phyloP scores from a whole-genome alignment of 2,329 filamentous ascomycete genomes.

The Hymenotorrendiella dingleyae region DNA sequence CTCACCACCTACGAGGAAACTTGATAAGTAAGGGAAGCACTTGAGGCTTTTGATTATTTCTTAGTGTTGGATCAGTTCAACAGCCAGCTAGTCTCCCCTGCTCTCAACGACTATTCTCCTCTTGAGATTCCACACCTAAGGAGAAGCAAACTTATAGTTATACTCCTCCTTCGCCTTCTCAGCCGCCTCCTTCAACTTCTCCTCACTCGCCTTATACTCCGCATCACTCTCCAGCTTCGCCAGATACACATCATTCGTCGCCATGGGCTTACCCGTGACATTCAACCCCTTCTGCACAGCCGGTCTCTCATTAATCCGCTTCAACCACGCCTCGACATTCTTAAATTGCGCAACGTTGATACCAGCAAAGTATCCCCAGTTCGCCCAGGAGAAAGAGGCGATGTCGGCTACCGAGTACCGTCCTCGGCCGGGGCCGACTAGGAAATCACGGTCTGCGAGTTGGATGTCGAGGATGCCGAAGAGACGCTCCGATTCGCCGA shows the following conservation, averaged over 20 bases:
- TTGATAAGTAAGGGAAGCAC: too few species aligned
- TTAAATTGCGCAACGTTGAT: conserved; percentile 62
- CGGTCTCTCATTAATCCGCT: conserved; percentile 51
- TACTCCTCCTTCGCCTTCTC: conserved; percentile 26
- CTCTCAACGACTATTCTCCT: too few species aligned
- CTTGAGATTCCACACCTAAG: conserved; percentile 10
- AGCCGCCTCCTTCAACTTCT: conserved; percentile 21
- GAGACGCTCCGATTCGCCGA: conserved; percentile 68
- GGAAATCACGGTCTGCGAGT: conserved; percentile 46
- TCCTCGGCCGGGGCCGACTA: conserved; percentile 47
- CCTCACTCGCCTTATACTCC: conserved; percentile 42
- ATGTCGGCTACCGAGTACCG: conserved; percentile 68
- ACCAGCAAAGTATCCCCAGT: conserved; percentile 51
- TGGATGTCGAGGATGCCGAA: conserved; percentile 67
- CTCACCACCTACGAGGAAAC: too few species aligned
- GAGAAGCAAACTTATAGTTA: conserved; percentile 26
- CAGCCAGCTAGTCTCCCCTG: too few species aligned
- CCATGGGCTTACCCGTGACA: conserved; percentile 44
- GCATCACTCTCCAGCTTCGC: conserved; percentile 40
- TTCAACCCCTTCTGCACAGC: conserved; percentile 58
- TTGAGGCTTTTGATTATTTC: too few species aligned
- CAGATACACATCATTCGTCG: conserved; percentile 38
- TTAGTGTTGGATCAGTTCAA: too few species aligned
- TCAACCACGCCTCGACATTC: conserved; percentile 60
- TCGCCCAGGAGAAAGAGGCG: conserved; percentile 64